Base-by-base conservation (phyloP, 139 green algal species). In the Pleodorina starrii region DNA sequence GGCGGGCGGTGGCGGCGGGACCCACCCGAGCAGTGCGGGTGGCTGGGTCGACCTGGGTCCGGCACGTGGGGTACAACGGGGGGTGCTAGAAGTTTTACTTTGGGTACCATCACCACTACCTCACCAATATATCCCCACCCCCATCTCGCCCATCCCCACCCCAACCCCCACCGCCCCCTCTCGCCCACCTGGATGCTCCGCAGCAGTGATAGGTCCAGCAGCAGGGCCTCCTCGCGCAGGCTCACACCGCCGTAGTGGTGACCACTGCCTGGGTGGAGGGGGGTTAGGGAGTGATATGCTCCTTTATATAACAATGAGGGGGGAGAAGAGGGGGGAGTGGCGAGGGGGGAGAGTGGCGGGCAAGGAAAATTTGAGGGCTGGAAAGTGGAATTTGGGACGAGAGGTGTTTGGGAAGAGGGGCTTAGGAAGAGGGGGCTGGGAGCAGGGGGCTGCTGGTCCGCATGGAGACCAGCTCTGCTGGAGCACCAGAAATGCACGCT, bases 201-300 rank as follows among this genome's bases (percentile, higher is more conserved):
- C 27, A 87, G n/a, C 16, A 0, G 14, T 1, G 51, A 40, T 42
- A 87, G 40, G 80, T 87, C 80, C 11, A 87, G 29, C 42, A 87
- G 12, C 42, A 87, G 63, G 60, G 6, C 16, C 1, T 59, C 80
- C 1, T 57, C 5, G 0, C 35, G 12, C 60, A 63, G 16, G 60
- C 60, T 87, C 23, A n/a, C 19, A 7, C 80, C 80, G 40, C 80
- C 80, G 60, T 87, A 87, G 60, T 87, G 80, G 80, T 87, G 80
- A n/a, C 80, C 80, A 23, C 35, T 66, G 43, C 80, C 80, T 87
- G 59, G 12, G 27, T 2, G 44, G 29, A 27, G 74, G n/a, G 54
- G 36, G 14, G 43, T 2, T 10, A 27, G 27, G 27, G 9, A 50
- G 35, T 50, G 35, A 77, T 50, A 46, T 5, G 69, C 2, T 21